These are phyloP conservation scores for Penicillium glabrum DNA, from an alignment of 2,329 filamentous ascomycete species.

Conservation along the genomic window DNA sequence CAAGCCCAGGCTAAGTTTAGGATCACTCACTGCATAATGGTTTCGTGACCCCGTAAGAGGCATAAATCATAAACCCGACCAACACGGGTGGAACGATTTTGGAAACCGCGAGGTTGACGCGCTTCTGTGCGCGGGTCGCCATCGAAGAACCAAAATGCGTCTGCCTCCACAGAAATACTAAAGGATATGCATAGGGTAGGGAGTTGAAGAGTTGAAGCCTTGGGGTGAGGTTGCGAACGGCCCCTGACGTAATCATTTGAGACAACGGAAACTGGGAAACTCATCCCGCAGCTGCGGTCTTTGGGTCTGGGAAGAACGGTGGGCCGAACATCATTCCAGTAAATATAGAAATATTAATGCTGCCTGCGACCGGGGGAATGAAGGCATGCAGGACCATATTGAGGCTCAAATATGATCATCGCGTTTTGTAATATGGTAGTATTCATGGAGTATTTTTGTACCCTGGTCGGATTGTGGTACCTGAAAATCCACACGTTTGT, in stretches of 20 bases:
- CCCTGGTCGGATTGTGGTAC: not conserved
- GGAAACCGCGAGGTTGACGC: constrained; percentile 59
- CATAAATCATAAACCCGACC: constrained; percentile 64
- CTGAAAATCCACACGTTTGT: too few species aligned
- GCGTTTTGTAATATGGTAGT: not conserved
- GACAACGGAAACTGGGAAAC: constrained; percentile 1
- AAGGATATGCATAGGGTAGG: constrained; percentile 17
- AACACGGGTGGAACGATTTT: constrained; percentile 71
- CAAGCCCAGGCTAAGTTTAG: not conserved
- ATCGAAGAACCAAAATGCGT: constrained; percentile 23
- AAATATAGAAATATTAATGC: not conserved
- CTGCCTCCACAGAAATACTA: constrained; percentile 13
- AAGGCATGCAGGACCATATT: not conserved
- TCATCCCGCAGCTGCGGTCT: not conserved
- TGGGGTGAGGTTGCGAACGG: not conserved
- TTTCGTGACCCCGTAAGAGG: constrained; percentile 69
- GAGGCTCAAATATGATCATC: not conserved
- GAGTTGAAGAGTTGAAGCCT: constrained; percentile 1
- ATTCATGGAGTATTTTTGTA: not conserved
- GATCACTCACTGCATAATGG: constrained; percentile 63
- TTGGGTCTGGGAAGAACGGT: not conserved
- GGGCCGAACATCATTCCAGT: not conserved
- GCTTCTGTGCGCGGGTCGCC: constrained; percentile 38
- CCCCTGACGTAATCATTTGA: constrained; percentile 14
- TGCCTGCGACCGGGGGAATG: constrained; percentile 1